Evolutionary conservation across 345 rosid genomes (phyloP).

Genomic region (Populus davidiana): DNA sequence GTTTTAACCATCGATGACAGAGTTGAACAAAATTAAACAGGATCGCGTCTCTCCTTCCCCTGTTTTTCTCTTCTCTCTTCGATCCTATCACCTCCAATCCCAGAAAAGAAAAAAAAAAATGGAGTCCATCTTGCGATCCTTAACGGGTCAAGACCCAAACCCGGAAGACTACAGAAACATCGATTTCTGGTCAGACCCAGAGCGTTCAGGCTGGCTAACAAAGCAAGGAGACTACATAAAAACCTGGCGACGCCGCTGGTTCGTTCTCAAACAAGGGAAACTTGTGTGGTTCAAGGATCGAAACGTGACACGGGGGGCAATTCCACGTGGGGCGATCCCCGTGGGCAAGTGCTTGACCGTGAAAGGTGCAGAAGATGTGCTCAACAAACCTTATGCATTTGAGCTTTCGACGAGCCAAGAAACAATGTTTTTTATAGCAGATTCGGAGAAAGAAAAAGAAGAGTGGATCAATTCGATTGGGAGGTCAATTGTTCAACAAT

Average conservation of each 20-base stretch:
- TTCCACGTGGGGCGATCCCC: slow-evolving; percentile 28
- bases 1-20: background rate
- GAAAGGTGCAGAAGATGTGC: slow-evolving; percentile 33
- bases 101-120: background rate
- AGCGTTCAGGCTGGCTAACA: slow-evolving; percentile 26
- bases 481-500: slow-evolving; percentile 31
- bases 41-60: background rate
- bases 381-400: slow-evolving; percentile 32
- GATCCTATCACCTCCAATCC: background rate
- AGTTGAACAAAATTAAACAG: background rate
- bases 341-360: slow-evolving; percentile 31
- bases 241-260: slow-evolving; percentile 35
- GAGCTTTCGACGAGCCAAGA: slow-evolving; percentile 34
- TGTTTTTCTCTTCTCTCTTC: background rate
- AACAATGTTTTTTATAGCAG: slow-evolving; percentile 32
- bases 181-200: slow-evolving; percentile 33
- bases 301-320: slow-evolving; percentile 16
- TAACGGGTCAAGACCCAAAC: slow-evolving; percentile 33
- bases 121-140: slow-evolving; percentile 26
- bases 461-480: slow-evolving; percentile 40
- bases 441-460: slow-evolving; percentile 34
- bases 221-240: slow-evolving; percentile 33
- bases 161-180: slow-evolving; percentile 25
- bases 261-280: slow-evolving; percentile 32
- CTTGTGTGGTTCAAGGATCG: slow-evolving; percentile 35